A percentile compares a stretch with the other conserved stretches of the same genome.
Conservation (phyloP, 495 filamentous ascomycete genomes). For the Hypoxylon crocopeplum region DNA sequence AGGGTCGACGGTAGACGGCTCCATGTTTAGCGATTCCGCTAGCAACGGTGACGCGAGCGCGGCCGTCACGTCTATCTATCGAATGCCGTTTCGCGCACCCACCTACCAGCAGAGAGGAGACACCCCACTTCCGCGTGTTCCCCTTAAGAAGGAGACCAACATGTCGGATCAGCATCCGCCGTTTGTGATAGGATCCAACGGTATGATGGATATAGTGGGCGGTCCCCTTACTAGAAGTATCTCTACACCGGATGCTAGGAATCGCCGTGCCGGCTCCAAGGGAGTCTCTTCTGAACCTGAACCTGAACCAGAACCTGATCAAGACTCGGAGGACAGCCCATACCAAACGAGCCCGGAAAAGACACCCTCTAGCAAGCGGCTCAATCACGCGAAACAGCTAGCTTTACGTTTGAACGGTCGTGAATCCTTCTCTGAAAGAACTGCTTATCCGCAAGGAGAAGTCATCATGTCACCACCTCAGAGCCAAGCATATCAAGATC, state of each 20-base stretch:
- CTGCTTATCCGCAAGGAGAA: slow-evolving; percentile 24
- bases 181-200: slow-evolving; percentile 39
- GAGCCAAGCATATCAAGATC: slow-evolving; percentile 19
- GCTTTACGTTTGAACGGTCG: slow-evolving; percentile 32
- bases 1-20: slow-evolving; percentile 41
- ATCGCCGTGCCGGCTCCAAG: slow-evolving; percentile 30
- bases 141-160: slow-evolving; percentile 17
- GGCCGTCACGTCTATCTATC: slow-evolving; percentile 30
- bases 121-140: slow-evolving; percentile 33
- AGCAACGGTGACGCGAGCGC: slow-evolving; percentile 41
- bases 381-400: slow-evolving; percentile 34
- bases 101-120: slow-evolving; percentile 32
- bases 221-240: slow-evolving; percentile 41
- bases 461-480: slow-evolving; percentile 23
- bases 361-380: slow-evolving; percentile 39
- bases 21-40: slow-evolving; percentile 42
- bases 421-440: slow-evolving; percentile 38
- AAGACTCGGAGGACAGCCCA: slow-evolving; percentile 36
- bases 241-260: slow-evolving; percentile 43
- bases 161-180: slow-evolving; percentile 28
- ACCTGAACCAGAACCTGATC: slow-evolving; percentile 25
- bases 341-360: slow-evolving; percentile 42
- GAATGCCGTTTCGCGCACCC: slow-evolving; percentile 25
- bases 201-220: slow-evolving; percentile 39
- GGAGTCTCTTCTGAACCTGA: slow-evolving; percentile 26